Evolutionary conservation across 495 filamentous ascomycete genomes (phyloP), one percentile per base, ranked within the genome.

Genomic region (Stereocaulon alpinum): DNA sequence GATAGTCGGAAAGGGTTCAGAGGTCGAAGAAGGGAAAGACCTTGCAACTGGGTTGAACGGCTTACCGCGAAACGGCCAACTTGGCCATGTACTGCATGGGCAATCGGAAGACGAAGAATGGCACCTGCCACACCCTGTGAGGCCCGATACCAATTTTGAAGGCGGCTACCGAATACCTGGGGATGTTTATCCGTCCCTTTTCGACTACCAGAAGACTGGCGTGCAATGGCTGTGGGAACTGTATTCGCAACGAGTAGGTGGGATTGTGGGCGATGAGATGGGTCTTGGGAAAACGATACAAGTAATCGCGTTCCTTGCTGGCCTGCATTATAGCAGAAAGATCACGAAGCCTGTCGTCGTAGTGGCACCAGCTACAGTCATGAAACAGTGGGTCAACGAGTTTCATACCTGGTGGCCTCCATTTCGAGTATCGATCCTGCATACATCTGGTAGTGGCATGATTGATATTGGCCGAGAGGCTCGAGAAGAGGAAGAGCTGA

Each of bases 361-460:
- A 30, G 89, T 96, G 12, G 89, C 88, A 56, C 93, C 93, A 1
- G 93, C 92, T 22, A 96, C 93, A 1, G 86, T 97, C 14, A 82
- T 98, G 74, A 88, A 87, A 60, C 91, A 97, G 67, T 98, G 93
- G 93, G 93, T 95, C 11, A 93, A 94, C 60, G 93, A 98, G 66
- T 96, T 98, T 64, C 93, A 97, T 70, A 82, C 84, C 27, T 98
- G 93, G 93, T 97, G 93, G 93, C 93, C 93, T 17, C 85, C 93
- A 20, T 77, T 98, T 30, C 84, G 93, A 22, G 93, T 97, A 1
- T 94, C 91, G 0, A 97, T 97, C 61, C 73, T 98, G 42, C 93
- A 98, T 72, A 87, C 87, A 0, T 96, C 92, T 20, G 93, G 93
- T 10, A 96, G 90, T 67, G 93, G 93, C 3, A 96, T 97, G 93